These are phyloP conservation scores for Aspergillus ochraceus DNA, from an alignment of 2,329 filamentous ascomycete genomes.

Conservation along the genomic window DNA sequence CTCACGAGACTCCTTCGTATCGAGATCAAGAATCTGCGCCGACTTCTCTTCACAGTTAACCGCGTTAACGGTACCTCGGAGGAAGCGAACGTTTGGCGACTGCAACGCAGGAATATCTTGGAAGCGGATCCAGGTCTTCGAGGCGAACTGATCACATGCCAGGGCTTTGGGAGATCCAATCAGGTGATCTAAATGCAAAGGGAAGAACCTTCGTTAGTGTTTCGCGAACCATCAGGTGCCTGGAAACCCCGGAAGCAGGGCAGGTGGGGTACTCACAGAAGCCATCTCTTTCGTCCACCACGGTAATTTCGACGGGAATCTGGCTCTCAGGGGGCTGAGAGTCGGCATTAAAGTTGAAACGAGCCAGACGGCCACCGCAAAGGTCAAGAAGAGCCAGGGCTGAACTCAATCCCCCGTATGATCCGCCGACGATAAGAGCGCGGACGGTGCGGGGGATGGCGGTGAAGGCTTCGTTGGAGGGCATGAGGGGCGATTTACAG, in stretches of 20 bases:
- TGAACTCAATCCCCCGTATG: constrained; percentile 69
- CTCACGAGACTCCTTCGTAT: constrained; percentile 42
- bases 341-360: constrained; percentile 37
- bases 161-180: constrained; percentile 75
- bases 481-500: constrained; percentile 18
- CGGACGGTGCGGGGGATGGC: constrained; percentile 38
- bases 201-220: background rate
- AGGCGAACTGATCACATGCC: constrained; percentile 61
- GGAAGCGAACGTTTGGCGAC: constrained; percentile 59
- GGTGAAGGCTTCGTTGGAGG: constrained; percentile 26
- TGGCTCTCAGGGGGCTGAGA: constrained; percentile 34
- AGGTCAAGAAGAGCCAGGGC: constrained; percentile 68
- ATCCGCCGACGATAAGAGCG: constrained; percentile 69
- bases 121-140: constrained; percentile 70
- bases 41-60: constrained; percentile 62
- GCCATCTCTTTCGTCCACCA: constrained; percentile 80
- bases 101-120: constrained; percentile 67
- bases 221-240: background rate
- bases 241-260: background rate
- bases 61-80: constrained; percentile 64
- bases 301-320: constrained; percentile 66
- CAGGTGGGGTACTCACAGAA: constrained; percentile 57
- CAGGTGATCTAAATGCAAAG: constrained; percentile 61
- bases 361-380: constrained; percentile 56
- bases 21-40: constrained; percentile 56